A percentile compares a stretch with the other conserved stretches of the same genome.
These are phyloP conservation scores for Sechiopsis laciniata DNA, from an alignment of 306 rosid genomes.

Conservation along the genomic window DNA sequence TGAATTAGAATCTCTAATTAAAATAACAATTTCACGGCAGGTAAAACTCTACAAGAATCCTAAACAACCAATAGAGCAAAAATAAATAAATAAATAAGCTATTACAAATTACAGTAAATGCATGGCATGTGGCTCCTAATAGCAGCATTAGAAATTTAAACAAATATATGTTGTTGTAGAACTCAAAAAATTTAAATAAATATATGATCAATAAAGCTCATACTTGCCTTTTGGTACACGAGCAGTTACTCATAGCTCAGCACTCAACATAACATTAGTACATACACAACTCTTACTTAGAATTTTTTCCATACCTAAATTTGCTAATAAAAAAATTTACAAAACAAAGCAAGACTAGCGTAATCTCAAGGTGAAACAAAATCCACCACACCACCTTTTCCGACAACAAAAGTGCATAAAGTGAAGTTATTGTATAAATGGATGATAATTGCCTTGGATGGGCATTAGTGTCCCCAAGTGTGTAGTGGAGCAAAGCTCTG, in stretches of 20 bases:
- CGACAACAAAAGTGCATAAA: neutral
- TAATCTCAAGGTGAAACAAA: neutral
- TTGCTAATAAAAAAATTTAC: neutral
- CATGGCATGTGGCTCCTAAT: neutral
- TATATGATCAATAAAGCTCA: neutral
- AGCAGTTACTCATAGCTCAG: neutral
- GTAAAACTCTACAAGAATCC: neutral
- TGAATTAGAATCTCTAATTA: neutral
- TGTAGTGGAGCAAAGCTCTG: too few species aligned
- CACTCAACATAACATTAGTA: neutral
- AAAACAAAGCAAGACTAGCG: slow-evolving; percentile 6
- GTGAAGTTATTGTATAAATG: neutral
- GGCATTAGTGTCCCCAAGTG: too few species aligned
- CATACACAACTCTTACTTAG: neutral
- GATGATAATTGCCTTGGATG: neutral
- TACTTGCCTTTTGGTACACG: neutral
- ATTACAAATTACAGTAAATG: neutral
- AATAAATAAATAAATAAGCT: neutral
- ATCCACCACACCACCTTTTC: neutral
- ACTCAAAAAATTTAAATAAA: too few species aligned
- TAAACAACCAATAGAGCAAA: neutral
- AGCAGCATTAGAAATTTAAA: neutral
- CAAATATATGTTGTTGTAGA: neutral
- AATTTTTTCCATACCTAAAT: neutral
- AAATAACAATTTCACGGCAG: neutral